Base-by-base conservation (phyloP, 169 alveolate genomes). In the Plasmodium chabaudi region DNA sequence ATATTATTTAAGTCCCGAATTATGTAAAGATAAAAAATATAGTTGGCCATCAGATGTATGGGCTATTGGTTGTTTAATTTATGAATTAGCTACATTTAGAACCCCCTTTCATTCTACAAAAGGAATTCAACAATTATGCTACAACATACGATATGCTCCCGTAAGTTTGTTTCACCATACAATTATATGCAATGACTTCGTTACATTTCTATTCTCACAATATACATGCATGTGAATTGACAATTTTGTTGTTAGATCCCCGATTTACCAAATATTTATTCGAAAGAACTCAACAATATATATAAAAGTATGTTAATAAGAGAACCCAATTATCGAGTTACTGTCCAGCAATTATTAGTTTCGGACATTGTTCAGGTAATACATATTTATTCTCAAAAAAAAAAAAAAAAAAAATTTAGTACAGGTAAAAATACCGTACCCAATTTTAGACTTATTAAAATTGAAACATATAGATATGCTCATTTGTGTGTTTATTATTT, bases 1-100 rank as follows among this genome's bases (percentile, higher is more conserved):
- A 0, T 99, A 98, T 95, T 99, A 99, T 95, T 93, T 99, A 92
- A 97, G 99, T 27, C 99, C 99, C 0, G 99, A 99, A 95, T 96
- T 99, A 65, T 77, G 86, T 42, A 69, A 97, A 95, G 99, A 98
- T 61, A 96, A 96, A 87, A 99, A 99, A 9, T 98, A 98, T 94
- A 98, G 98, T 87, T 96, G 98, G 96, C 99, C 99, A 82, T 97
- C 99, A 53, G 99, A 99, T 94, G 97, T 99, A 5, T 99, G 99
- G 99, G 99, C 99, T 0, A 89, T 98, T 15, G 99, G 99, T 34
- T 96, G 98, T 72, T 95, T 97, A 15, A 70, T 94, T 13, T 95
- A 93, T 60, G 98, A 96, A 64, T 70, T 96, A 57, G 91, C 96
- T 49, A 88, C 95, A 4, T 93, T 95, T 61, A 61, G 84, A 27